Base-by-base conservation (phyloP, 2,329 filamentous ascomycete species). In the Alternaria conjuncta region DNA sequence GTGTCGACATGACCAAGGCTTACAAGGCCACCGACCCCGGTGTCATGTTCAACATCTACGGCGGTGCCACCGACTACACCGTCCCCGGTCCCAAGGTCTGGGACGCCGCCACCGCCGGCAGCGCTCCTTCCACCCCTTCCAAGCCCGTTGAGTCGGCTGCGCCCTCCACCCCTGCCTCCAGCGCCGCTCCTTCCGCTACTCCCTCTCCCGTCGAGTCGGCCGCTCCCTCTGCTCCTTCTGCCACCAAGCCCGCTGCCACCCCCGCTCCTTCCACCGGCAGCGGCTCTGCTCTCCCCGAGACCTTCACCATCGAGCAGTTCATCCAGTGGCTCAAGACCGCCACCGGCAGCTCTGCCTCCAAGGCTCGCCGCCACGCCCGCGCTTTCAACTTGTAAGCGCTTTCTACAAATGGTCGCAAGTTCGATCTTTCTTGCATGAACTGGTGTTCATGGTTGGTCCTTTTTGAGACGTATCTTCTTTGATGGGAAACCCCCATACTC, bases 1-100 rank as follows among this genome's bases (percentile, higher is more conserved):
- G 76, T 71, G 82, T 82, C 60, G 81, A 84, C 77, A 82, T 86
- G 74, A 80, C 83, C 65, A 78, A 79, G 61, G 77, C 75, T n/a
- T 83, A 82, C 75, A 71, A 68, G n/a, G 72, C 78, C 64, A 67
- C 68, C 23, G 80, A 82, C 69, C 73, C 77, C 5, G 80, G 81
- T 64, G 77, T 83, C 60, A 63, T 79, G 5, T 80, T 79, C 73
- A 74, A 82, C 75, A 73, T 82, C 64, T 83, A 83, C 74, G 49
- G 43, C 18, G 67, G 67, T 43, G 44, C 59, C 12, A 71, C 71
- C 58, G 74, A 67, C 41, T 83, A 83, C 75, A 68, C 70, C 10
- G 78, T 82, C 53, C 81, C 81, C 51, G 81, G 81, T 28, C 81
- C 81, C 43, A 58, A 65, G 15, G 78, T 80, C 54, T 81, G 75